Conservation (phyloP, 495 filamentous ascomycete genomes). For the Mytilinidion resinicola region DNA sequence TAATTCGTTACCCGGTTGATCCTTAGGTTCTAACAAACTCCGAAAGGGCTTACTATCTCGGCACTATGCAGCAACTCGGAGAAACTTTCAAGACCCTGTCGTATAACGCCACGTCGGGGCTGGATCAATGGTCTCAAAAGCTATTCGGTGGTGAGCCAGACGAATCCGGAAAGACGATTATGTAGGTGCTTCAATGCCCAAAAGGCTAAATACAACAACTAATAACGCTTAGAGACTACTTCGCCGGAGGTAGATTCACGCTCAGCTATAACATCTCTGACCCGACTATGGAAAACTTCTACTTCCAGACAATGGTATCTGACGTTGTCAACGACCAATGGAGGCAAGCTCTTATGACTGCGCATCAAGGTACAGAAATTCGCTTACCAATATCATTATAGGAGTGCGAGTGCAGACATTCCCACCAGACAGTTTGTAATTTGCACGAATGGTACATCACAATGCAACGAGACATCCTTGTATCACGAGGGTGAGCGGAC, state of each 20-base stretch:
- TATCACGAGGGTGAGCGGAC: background rate
- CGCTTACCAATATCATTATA: background rate
- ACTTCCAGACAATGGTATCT: background rate
- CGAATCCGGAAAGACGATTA: background rate
- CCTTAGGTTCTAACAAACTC: background rate
- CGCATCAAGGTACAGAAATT: background rate
- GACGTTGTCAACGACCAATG: constrained; percentile 1
- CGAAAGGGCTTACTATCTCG: background rate
- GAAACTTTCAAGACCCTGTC: background rate
- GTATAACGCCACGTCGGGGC: background rate
- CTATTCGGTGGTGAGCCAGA: background rate
- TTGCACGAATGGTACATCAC: background rate
- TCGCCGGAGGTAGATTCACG: background rate
- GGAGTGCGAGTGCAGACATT: background rate
- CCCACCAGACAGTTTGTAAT: background rate
- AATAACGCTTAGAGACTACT: background rate
- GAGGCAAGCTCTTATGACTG: background rate
- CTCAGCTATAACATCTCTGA: background rate
- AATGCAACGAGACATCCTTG: background rate
- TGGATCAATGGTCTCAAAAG: background rate
- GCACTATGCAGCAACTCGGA: background rate
- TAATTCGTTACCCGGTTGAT: background rate
- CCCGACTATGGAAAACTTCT: background rate
- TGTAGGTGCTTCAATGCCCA: background rate
- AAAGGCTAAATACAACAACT: too few relatives aligned